phyloP scores from a whole-genome alignment of 257 asterid genomes.

The Linaria vulgaris region DNA sequence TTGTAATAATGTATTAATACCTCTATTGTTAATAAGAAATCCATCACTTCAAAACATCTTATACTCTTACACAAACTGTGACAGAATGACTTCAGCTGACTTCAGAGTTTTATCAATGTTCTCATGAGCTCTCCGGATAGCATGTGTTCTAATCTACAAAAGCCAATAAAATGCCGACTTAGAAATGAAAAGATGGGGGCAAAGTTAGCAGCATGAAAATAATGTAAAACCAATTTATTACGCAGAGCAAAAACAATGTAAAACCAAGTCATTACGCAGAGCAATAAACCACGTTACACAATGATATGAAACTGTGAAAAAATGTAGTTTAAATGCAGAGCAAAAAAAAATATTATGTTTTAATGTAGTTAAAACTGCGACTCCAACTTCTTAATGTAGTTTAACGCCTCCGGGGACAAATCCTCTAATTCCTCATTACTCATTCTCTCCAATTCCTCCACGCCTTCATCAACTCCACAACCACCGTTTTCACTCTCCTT shows the following conservation, averaged over 20 bases:
- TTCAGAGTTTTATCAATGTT: constrained; percentile 91
- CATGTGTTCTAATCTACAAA: constrained; percentile 89
- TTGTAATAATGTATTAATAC: too few relatives aligned
- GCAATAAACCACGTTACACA: background rate
- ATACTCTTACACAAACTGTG: too few relatives aligned
- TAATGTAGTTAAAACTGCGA: too few relatives aligned
- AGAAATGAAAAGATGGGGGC: constrained; percentile 8
- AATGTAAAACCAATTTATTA: constrained; percentile 8
- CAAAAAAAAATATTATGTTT: too few relatives aligned
- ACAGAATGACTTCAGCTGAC: constrained; percentile 90
- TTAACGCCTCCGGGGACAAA: constrained; percentile 63
- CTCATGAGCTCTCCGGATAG: constrained; percentile 93
- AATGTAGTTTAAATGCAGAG: too few relatives aligned
- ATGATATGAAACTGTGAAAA: too few relatives aligned
- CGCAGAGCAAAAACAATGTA: too few relatives aligned
- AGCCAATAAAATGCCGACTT: constrained; percentile 17
- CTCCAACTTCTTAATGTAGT: constrained; percentile 70
- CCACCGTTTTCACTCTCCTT: constrained; percentile 34
- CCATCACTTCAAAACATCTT: too few relatives aligned
- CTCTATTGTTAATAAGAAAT: too few relatives aligned
- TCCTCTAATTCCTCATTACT: constrained; percentile 37
- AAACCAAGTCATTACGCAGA: background rate
- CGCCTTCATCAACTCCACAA: constrained; percentile 33
- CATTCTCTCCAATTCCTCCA: constrained; percentile 32
- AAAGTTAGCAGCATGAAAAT: background rate